phyloP scores from a whole-genome alignment of 2,329 filamentous ascomycete genomes.

The Didymella exigua region DNA sequence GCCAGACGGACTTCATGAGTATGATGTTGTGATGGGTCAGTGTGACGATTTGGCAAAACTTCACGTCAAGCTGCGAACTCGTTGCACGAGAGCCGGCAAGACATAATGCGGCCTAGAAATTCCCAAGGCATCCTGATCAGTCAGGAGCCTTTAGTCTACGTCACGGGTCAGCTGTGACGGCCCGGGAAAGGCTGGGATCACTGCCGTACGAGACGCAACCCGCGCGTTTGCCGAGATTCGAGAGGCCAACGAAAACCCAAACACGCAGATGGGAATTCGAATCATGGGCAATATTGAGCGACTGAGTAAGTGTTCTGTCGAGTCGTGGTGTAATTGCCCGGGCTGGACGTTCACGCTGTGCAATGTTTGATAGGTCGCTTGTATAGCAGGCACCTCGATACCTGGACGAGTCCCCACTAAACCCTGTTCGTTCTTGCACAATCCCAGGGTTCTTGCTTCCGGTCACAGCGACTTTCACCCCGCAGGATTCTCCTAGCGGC shows the following conservation, averaged over 20 bases:
- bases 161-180: slow-evolving; percentile 13
- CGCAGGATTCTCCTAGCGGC: slow-evolving; percentile 24
- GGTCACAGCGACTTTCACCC: slow-evolving; percentile 26
- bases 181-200: slow-evolving; percentile 1
- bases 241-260: slow-evolving; percentile 20
- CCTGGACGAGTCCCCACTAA: slow-evolving; percentile 1
- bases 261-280: neutral
- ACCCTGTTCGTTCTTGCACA: slow-evolving; percentile 7
- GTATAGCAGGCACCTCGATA: slow-evolving; percentile 13
- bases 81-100: neutral
- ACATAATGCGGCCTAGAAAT: neutral
- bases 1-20: neutral
- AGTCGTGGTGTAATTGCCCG: slow-evolving; percentile 25
- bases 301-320: neutral
- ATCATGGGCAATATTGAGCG: neutral
- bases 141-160: slow-evolving; percentile 12
- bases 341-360: slow-evolving; percentile 8
- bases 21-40: neutral
- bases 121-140: neutral
- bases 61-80: neutral
- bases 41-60: neutral
- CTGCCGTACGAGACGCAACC: slow-evolving; percentile 9
- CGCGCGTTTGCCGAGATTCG: slow-evolving; percentile 15
- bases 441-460: slow-evolving; percentile 19
- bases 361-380: slow-evolving; percentile 24